These are phyloP conservation scores for Mycena amicta DNA, from an alignment of 768 basidiomycete species.

Conservation along the genomic window DNA sequence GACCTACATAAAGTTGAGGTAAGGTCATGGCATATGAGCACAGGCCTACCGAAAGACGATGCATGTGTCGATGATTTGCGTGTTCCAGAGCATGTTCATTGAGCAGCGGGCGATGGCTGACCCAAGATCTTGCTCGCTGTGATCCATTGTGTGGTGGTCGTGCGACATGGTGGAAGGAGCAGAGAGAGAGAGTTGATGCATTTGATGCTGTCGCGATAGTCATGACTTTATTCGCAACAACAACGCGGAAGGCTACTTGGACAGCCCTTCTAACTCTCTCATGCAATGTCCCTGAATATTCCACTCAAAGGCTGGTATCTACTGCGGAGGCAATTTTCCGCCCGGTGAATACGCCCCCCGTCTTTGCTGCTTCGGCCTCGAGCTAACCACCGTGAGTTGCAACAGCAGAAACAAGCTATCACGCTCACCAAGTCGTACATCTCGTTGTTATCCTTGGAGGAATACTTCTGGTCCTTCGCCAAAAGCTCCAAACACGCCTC, in stretches of 20 bases:
- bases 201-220: too few species aligned
- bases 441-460: background rate
- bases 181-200: too few species aligned
- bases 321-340: too few species aligned
- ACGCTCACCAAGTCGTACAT: constrained; percentile 16
- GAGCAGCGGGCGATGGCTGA: constrained; percentile 55
- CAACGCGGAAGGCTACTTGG: too few species aligned
- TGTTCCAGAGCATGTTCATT: constrained; percentile 88
- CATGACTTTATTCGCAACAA: too few species aligned
- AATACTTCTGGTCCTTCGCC: background rate
- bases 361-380: constrained; percentile 6
- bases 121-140: constrained; percentile 47
- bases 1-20: too few species aligned
- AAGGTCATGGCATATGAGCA: too few species aligned
- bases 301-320: too few species aligned
- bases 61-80: constrained; percentile 77
- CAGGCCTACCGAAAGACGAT: constrained; percentile 76
- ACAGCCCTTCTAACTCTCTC: too few species aligned
- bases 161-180: background rate
- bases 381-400: too few species aligned
- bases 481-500: constrained; percentile 5
- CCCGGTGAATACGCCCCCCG: constrained; percentile 14
- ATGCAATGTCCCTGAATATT: too few species aligned
- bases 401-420: too few species aligned
- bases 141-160: background rate